phyloP scores from a whole-genome alignment of 352 stramenopile genomes.

The Phytophthora niederhauseri region DNA sequence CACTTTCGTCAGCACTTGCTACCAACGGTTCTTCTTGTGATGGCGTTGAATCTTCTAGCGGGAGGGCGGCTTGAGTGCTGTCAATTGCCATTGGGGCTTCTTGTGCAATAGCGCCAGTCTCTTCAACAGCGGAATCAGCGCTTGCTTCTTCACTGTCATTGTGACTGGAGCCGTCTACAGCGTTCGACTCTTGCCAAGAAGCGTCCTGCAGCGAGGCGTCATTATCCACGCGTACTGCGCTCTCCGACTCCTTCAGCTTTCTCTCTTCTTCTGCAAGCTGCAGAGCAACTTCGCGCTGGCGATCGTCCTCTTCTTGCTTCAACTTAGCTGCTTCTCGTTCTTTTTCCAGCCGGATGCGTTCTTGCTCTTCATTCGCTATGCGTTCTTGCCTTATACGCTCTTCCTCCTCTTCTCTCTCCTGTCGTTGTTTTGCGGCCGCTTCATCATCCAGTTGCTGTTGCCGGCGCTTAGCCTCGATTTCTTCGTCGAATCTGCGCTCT shows the following conservation, averaged over 20 bases:
- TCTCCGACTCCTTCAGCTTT: constrained; percentile 3
- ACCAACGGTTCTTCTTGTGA: background rate
- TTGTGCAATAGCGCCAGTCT: background rate
- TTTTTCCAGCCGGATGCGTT: constrained; percentile 14
- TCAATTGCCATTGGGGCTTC: background rate
- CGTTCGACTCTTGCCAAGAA: constrained; percentile 7
- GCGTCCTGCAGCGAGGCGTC: background rate
- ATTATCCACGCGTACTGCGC: background rate
- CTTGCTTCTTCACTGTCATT: background rate
- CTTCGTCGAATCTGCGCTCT: constrained; percentile 29
- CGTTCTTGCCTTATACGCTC: constrained; percentile 15
- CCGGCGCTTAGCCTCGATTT: constrained; percentile 24
- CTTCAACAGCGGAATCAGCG: background rate
- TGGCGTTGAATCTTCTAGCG: background rate
- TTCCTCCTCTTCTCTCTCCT: constrained; percentile 28
- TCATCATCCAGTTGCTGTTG: constrained; percentile 33
- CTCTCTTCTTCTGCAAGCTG: background rate
- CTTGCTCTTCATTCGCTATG: constrained; percentile 9
- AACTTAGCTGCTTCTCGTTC: constrained; percentile 14
- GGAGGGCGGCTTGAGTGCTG: background rate
- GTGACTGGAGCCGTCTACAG: background rate
- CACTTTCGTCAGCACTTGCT: background rate
- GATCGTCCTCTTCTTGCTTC: constrained; percentile 26
- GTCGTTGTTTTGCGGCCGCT: constrained; percentile 10
- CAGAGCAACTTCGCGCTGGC: background rate